These are phyloP conservation scores for Saccharomycopsis fermentans DNA, from an alignment of 805 yeast species.

Conservation along the genomic window DNA sequence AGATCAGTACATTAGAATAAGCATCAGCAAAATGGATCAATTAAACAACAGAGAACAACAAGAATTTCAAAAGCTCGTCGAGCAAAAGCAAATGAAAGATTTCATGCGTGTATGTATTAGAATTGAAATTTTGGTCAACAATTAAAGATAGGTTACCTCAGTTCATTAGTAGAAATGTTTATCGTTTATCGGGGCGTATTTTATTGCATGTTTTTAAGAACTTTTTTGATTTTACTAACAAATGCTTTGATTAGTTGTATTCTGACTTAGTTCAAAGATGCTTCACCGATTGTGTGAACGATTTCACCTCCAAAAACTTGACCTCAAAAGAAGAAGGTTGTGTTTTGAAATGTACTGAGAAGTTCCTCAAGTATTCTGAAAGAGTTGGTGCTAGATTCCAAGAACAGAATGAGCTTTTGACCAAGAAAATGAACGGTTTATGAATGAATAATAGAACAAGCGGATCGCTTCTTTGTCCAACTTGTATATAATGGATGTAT, in stretches of 20 bases:
- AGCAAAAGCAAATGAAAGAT: constrained; percentile 96
- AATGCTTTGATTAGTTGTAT: constrained; percentile 40
- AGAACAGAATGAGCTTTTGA: constrained; percentile 81
- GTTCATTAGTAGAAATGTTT: too few species aligned
- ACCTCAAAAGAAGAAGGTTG: constrained; percentile 80
- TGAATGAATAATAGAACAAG: neutral
- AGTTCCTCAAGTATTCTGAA: constrained; percentile 95
- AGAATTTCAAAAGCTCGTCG: constrained; percentile 89
- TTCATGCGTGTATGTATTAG: constrained; percentile 71
- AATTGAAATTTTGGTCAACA: too few species aligned
- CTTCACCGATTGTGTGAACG: constrained; percentile 95
- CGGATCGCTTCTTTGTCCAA: neutral
- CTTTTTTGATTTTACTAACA: constrained; percentile 3
- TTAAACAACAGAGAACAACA: constrained; percentile 93
- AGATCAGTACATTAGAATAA: neutral
- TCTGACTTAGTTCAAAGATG: constrained; percentile 94
- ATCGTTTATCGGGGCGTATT: too few species aligned
- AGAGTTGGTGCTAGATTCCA: constrained; percentile 98
- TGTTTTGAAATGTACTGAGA: constrained; percentile 87
- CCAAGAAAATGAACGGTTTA: constrained; percentile 48
- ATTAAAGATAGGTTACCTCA: too few species aligned
- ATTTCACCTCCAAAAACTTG: constrained; percentile 86
- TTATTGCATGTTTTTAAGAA: too few species aligned
- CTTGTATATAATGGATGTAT: constrained; percentile 1
- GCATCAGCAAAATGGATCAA: constrained; percentile 60